These are phyloP conservation scores for Pogostemon cablin DNA, from an alignment of 257 asterid species.

Conservation along the genomic window DNA sequence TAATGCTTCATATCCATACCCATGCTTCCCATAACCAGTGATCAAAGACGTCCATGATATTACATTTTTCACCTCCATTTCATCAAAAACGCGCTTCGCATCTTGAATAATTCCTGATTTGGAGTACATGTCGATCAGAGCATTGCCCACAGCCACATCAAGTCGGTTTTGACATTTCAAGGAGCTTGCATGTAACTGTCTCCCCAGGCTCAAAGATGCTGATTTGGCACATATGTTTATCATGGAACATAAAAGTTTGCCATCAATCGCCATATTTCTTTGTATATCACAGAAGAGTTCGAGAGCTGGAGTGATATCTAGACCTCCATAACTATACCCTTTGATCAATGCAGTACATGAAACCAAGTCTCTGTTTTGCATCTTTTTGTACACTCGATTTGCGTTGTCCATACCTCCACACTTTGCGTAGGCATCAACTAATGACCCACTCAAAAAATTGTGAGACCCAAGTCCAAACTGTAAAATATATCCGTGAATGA, in stretches of 20 bases:
- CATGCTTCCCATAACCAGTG: slow-evolving; percentile 52
- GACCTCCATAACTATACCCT: slow-evolving; percentile 52
- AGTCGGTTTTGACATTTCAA: slow-evolving; percentile 39
- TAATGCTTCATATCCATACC: slow-evolving; percentile 50
- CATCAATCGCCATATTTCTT: slow-evolving; percentile 36
- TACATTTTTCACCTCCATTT: slow-evolving; percentile 50
- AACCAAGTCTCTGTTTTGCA: slow-evolving; percentile 48
- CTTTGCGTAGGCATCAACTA: slow-evolving; percentile 53
- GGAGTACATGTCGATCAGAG: slow-evolving; percentile 67
- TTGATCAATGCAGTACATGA: slow-evolving; percentile 62
- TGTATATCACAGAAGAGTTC: slow-evolving; percentile 42
- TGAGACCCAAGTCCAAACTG: slow-evolving; percentile 46
- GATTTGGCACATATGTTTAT: slow-evolving; percentile 51
- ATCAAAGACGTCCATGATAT: slow-evolving; percentile 66
- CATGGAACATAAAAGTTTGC: slow-evolving; percentile 52
- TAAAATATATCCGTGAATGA: slow-evolving; percentile 46
- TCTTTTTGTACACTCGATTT: slow-evolving; percentile 39
- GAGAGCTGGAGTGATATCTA: slow-evolving; percentile 36
- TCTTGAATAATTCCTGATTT: slow-evolving; percentile 56
- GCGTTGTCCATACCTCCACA: slow-evolving; percentile 52
- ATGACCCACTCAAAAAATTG: slow-evolving; percentile 41
- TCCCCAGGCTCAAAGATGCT: slow-evolving; percentile 47
- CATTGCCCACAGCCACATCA: slow-evolving; percentile 47
- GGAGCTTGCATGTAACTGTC: slow-evolving; percentile 46
- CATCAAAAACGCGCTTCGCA: slow-evolving; percentile 51